A percentile compares a stretch with the other conserved stretches of the same genome.
Evolutionary conservation across 1,139 yeast genomes (phyloP).

Genomic region (Geotrichum histeridarum): DNA sequence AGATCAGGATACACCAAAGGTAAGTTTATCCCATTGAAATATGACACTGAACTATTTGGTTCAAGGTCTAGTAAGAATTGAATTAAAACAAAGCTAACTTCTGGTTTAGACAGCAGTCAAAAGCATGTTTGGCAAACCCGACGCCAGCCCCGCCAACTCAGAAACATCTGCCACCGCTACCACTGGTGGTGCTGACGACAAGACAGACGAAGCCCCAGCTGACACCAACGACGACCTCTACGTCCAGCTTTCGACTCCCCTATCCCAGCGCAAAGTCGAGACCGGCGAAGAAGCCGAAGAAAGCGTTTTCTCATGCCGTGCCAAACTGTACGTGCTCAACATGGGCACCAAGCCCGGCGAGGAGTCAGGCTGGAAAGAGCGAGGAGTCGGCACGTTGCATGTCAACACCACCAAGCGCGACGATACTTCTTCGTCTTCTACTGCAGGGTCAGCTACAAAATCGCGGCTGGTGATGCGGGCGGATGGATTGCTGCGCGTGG

Average conservation of each 20-base stretch:
- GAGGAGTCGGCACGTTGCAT: slow-evolving; percentile 85
- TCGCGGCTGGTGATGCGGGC: slow-evolving; percentile 84
- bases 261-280: slow-evolving; percentile 41
- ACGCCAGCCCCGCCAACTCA: slow-evolving; percentile 17
- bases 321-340: slow-evolving; percentile 74
- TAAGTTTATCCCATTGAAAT: not conserved
- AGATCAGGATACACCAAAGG: slow-evolving; percentile 10
- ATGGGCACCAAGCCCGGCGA: slow-evolving; percentile 46
- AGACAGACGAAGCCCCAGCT: slow-evolving; percentile 18
- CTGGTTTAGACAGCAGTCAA: not conserved
- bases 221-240: slow-evolving; percentile 24
- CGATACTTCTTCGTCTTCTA: not conserved
- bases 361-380: slow-evolving; percentile 86
- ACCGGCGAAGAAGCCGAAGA: slow-evolving; percentile 91
- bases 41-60: too few species aligned
- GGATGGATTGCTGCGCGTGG: slow-evolving; percentile 76
- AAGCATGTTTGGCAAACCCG: slow-evolving; percentile 8
- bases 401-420: slow-evolving; percentile 51
- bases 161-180: slow-evolving; percentile 42
- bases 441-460: slow-evolving; percentile 19
- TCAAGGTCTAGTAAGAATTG: too few species aligned
- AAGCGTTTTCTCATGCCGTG: slow-evolving; percentile 62
- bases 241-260: slow-evolving; percentile 29
- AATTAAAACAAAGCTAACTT: too few species aligned
- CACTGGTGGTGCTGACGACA: slow-evolving; percentile 21